phyloP scores from a whole-genome alignment of 768 basidiomycete species.

The Trametes cingulata region DNA sequence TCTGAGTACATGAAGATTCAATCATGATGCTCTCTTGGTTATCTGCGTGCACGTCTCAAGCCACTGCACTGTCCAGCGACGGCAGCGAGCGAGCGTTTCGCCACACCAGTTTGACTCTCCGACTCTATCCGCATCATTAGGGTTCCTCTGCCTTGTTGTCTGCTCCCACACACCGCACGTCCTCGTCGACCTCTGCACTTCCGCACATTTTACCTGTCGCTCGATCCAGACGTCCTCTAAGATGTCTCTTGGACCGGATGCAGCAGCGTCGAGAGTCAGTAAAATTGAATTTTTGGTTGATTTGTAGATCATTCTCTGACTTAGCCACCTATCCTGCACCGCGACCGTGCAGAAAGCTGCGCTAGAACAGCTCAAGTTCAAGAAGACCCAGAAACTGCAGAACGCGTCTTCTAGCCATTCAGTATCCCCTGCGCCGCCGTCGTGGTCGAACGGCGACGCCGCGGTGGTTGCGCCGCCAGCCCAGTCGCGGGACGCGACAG shows the following conservation, averaged over 20 bases:
- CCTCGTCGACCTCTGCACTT: slow-evolving; percentile 5
- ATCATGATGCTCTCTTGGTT: no score
- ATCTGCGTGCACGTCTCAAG: neutral
- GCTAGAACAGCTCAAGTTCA: slow-evolving; percentile 48
- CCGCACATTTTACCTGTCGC: neutral
- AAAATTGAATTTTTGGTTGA: slow-evolving; percentile 16
- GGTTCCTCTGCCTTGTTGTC: slow-evolving; percentile 22
- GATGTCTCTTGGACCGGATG: slow-evolving; percentile 52
- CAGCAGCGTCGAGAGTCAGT: slow-evolving; percentile 53
- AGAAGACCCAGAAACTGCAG: slow-evolving; percentile 40
- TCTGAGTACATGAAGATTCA: no score
- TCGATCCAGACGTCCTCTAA: neutral
- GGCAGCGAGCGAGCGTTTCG: slow-evolving; percentile 19
- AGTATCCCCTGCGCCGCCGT: slow-evolving; percentile 26
- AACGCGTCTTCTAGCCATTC: slow-evolving; percentile 20
- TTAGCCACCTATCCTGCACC: slow-evolving; percentile 9
- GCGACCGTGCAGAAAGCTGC: slow-evolving; percentile 40
- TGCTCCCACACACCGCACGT: slow-evolving; percentile 18
- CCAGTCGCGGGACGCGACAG: slow-evolving; percentile 79
- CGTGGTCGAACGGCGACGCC: slow-evolving; percentile 21
- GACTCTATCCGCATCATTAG: slow-evolving; percentile 26
- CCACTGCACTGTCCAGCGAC: slow-evolving; percentile 7
- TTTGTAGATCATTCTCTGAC: slow-evolving; percentile 23
- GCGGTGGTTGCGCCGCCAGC: slow-evolving; percentile 43
- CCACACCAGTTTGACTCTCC: slow-evolving; percentile 38